A percentile compares a stretch with the other conserved stretches of the same genome.
phyloP scores from a whole-genome alignment of 2,329 filamentous ascomycete genomes.

The Fusarium sp. region DNA sequence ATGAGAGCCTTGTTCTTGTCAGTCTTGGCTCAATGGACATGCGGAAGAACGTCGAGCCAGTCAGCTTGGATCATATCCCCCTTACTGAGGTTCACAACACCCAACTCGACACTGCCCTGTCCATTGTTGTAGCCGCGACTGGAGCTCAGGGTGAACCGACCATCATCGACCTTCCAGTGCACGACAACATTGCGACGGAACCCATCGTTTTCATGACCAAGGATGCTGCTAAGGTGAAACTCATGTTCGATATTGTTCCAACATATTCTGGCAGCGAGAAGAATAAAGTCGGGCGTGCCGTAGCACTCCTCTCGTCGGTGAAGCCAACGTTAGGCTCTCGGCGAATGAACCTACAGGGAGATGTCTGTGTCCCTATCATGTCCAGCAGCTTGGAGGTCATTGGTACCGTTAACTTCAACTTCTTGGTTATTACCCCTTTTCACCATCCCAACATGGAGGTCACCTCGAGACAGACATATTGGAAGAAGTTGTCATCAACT shows the following conservation, averaged over 20 bases:
- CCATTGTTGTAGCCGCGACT: slow-evolving; percentile 88
- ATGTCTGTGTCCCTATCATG: slow-evolving; percentile 92
- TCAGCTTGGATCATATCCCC: slow-evolving; percentile 90
- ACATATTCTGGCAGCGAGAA: slow-evolving; percentile 94
- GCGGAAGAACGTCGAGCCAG: slow-evolving; percentile 84
- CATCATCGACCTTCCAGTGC: slow-evolving; percentile 91
- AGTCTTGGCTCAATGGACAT: slow-evolving; percentile 96
- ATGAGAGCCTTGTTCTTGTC: slow-evolving; percentile 91
- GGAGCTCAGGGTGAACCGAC: slow-evolving; percentile 90
- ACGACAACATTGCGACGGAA: slow-evolving; percentile 94
- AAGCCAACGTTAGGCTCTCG: slow-evolving; percentile 87
- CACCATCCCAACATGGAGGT: slow-evolving; percentile 94
- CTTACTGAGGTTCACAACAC: slow-evolving; percentile 91
- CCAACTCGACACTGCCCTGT: slow-evolving; percentile 93
- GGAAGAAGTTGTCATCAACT: slow-evolving; percentile 91
- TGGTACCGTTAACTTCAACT: slow-evolving; percentile 96
- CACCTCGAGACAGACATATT: slow-evolving; percentile 92
- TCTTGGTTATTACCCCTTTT: slow-evolving; percentile 94
- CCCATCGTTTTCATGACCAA: slow-evolving; percentile 90
- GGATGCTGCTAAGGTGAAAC: slow-evolving; percentile 85
- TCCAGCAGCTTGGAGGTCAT: slow-evolving; percentile 90
- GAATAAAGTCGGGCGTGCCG: slow-evolving; percentile 89
- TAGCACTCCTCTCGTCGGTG: slow-evolving; percentile 89
- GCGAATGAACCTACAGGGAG: slow-evolving; percentile 92
- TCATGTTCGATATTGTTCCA: slow-evolving; percentile 95